Evolutionary conservation across 202 grass and related monocot genomes (phyloP).

Genomic region (Panicum hallii): DNA sequence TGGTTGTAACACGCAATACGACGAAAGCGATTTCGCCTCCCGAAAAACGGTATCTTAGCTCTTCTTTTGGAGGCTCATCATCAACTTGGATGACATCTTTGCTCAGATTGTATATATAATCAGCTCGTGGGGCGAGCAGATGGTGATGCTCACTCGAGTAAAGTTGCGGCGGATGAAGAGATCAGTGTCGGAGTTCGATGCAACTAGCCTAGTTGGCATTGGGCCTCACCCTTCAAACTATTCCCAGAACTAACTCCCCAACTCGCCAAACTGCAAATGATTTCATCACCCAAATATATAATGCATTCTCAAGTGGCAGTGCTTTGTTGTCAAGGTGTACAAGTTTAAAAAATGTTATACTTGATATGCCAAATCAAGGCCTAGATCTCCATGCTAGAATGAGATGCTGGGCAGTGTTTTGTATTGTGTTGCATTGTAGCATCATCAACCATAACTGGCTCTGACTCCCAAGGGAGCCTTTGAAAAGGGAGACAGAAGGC

Average conservation of each 20-base stretch:
- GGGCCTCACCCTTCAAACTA: slow-evolving; percentile 49
- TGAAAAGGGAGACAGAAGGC: slow-evolving; percentile 14
- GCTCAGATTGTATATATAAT: slow-evolving; percentile 25
- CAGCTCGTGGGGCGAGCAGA: slow-evolving; percentile 37
- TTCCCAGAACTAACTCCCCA: slow-evolving; percentile 51
- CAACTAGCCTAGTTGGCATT: slow-evolving; percentile 57
- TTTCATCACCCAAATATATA: slow-evolving; percentile 41
- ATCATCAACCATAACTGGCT: slow-evolving; percentile 44
- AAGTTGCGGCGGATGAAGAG: slow-evolving; percentile 49
- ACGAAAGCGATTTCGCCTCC: neutral
- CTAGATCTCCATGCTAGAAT: slow-evolving; percentile 24
- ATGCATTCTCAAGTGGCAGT: slow-evolving; percentile 42
- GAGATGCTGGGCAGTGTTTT: slow-evolving; percentile 24
- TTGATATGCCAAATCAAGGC: slow-evolving; percentile 52
- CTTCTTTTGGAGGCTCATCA: slow-evolving; percentile 28
- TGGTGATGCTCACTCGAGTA: slow-evolving; percentile 47
- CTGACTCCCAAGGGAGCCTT: slow-evolving; percentile 18
- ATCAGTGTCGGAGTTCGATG: slow-evolving; percentile 44
- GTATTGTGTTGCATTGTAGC: slow-evolving; percentile 9
- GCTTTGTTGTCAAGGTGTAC: slow-evolving; percentile 35
- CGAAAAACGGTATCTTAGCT: slow-evolving; percentile 39
- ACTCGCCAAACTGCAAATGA: slow-evolving; percentile 48
- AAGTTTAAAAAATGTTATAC: slow-evolving; percentile 32
- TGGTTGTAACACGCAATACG: slow-evolving; percentile 8
- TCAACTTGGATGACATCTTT: slow-evolving; percentile 22